Base-by-base conservation (phyloP, 495 filamentous ascomycete species). In the Penicillium malachiteum region DNA sequence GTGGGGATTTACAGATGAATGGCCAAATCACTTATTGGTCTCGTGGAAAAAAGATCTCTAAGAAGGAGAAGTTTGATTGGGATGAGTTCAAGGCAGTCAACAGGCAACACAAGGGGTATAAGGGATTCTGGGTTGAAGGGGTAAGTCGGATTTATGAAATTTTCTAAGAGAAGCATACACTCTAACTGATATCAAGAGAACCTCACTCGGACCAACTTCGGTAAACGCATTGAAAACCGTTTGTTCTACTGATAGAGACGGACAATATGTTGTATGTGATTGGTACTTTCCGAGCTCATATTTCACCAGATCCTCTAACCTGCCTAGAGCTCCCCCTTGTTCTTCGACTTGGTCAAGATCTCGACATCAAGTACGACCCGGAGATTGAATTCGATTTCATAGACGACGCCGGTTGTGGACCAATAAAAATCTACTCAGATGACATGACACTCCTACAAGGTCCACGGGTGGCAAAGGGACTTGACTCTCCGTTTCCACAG, bases 1-100 rank as follows among this genome's bases (percentile, higher is more conserved):
- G 35, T 11, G 18, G 26, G 0, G 0, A 18, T 7, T 8, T 58
- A 18, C 11, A 33, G 3, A 43, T 45, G 50, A 10, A 9, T 14
- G 56, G 39, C 8, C 21, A 48, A 18, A 17, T 58, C 3, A 58
- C 56, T 0, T 58, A 54, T 26, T 58, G 56, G 56, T 50, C 56
- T 7, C 38, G 40, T 10, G 50, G 56, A 13, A 11, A 16, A 8
- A 17, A 30, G 9, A 34, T 57, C 5, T 38, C 31, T 18, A 14
- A 42, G 11, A 41, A 49, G 46, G 48, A 39, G 17, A 16, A 5
- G 35, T 57, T 57, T 18, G 38, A 52, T 7, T 48, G 48, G 55
- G 50, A 57, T 42, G 49, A 57, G 31, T 53, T 57, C 12, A 45
- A 43, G 21, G 12, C 17, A 7, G 32, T 53, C 1, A 57, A 48